Conservation (phyloP, 495 filamentous ascomycete genomes). For the Penicillium ucsense region DNA sequence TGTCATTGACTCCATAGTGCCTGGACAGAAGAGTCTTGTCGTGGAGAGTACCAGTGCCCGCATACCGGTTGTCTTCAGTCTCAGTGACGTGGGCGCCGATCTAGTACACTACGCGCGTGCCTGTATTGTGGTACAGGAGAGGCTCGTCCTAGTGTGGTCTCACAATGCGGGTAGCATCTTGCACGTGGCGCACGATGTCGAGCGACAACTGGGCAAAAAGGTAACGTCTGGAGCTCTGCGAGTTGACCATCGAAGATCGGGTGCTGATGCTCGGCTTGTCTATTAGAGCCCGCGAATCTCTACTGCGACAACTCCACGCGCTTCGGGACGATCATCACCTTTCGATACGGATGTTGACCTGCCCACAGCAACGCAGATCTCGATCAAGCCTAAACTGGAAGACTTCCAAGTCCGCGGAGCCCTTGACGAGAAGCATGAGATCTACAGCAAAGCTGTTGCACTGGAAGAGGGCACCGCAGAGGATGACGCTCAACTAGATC, state of each 20-base stretch:
- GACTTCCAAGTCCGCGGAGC: conserved; percentile 5
- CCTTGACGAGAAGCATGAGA: conserved; percentile 7
- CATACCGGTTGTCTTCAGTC: conserved; percentile 1
- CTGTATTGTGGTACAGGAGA: conserved; percentile 14
- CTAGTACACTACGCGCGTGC: background rate
- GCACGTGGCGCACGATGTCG: conserved; percentile 23
- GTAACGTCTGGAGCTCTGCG: background rate
- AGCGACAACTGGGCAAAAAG: conserved; percentile 20
- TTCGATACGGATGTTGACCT: background rate
- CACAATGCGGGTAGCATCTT: conserved; percentile 26
- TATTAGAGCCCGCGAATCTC: conserved; percentile 1
- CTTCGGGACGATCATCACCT: conserved; percentile 2
- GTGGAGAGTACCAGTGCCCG: conserved; percentile 2
- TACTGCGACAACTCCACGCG: background rate
- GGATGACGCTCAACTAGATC: background rate
- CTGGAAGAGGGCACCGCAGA: conserved; percentile 15
- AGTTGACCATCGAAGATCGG: too few species aligned
- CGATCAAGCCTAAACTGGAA: conserved; percentile 8
- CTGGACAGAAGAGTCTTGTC: conserved; percentile 1
- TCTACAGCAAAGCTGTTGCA: conserved; percentile 17
- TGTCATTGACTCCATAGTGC: background rate
- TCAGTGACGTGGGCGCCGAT: background rate
- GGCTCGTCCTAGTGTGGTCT: conserved; percentile 30
- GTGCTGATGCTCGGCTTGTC: background rate
- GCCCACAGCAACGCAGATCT: background rate